Evolutionary conservation across 2,329 filamentous ascomycete genomes (phyloP).

Genomic region (Claviceps cyperi): DNA sequence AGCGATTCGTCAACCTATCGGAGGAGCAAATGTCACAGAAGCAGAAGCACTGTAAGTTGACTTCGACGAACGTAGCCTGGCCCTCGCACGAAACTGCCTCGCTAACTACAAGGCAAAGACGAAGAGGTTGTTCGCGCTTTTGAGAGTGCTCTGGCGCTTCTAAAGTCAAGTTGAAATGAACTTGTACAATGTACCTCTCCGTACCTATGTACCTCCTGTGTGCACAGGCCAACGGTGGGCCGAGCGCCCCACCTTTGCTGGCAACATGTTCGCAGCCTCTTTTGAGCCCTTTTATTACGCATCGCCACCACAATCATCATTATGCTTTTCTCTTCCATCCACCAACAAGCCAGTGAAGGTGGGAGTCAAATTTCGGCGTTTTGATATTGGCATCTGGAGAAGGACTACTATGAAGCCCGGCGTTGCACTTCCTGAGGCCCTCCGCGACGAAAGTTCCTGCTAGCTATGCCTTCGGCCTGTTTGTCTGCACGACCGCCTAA

Average conservation of each 20-base stretch:
- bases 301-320: background rate
- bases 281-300: background rate
- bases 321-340: background rate
- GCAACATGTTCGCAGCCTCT: background rate
- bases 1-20: conserved; percentile 58
- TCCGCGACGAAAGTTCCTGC: background rate
- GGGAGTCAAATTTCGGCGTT: background rate
- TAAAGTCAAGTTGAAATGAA: conserved; percentile 22
- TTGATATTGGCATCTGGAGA: background rate
- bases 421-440: background rate
- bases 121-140: conserved; percentile 47
- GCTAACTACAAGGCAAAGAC: conserved; percentile 15
- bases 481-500: background rate
- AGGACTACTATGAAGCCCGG: background rate
- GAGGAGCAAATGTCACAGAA: conserved; percentile 60
- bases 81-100: background rate
- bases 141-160: conserved; percentile 43
- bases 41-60: conserved; percentile 60
- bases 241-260: background rate
- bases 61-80: background rate
- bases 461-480: background rate
- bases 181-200: background rate
- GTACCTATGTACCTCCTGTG: no score
- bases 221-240: background rate
- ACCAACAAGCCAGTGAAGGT: background rate